Evolutionary conservation across 805 yeast species (phyloP), one percentile per base, ranked within the genome.

Genomic region (Teunomyces tritomae): DNA sequence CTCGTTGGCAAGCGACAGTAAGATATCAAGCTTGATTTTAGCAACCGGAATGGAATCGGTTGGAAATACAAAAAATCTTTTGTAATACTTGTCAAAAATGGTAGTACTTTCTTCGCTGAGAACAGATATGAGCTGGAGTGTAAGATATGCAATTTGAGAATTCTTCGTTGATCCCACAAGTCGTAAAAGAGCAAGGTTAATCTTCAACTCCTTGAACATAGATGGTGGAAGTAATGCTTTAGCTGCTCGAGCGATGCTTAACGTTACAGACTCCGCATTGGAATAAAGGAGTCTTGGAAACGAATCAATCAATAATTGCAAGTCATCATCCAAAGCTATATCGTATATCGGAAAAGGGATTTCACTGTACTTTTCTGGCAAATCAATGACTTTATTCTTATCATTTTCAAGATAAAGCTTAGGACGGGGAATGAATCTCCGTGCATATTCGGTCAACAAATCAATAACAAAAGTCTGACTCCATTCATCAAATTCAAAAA

Each of bases 401-500:
- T 72, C 69, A 14, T 64, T 61, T 24, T 67, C 66, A 27, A 61
- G 53, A 16, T 52, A 41, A 9, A 78, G 55, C 32, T 65, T 67
- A 1, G 94, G 87, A 43, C 74, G 69, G 3, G 82, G 77, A 32
- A 90, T 59, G 59, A 75, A 90, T 6, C 65, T 55, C 45, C 90
- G 77, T 29, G 82, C 71, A 62, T 94, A 94, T 44, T 80, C 79
- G 0, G 84, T 78, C 43, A 91, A 68, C 4, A 87, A 55, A 42
- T 87, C 87, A 16, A 89, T 67, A 11, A 83, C 63, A 8, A 71
- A 59, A 0, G 76, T 63, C 57, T 87, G 90, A 7, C 89, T 68
- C 86, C 90, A 88, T 45, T 84, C 85, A 49, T 90, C 96, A 46
- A 92, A 71, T 1, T 76, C 71, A 0, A 58, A 53, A 26, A 81